Evolutionary conservation across 768 basidiomycete genomes (phyloP).

Genomic region (Steccherinum ochraceum): DNA sequence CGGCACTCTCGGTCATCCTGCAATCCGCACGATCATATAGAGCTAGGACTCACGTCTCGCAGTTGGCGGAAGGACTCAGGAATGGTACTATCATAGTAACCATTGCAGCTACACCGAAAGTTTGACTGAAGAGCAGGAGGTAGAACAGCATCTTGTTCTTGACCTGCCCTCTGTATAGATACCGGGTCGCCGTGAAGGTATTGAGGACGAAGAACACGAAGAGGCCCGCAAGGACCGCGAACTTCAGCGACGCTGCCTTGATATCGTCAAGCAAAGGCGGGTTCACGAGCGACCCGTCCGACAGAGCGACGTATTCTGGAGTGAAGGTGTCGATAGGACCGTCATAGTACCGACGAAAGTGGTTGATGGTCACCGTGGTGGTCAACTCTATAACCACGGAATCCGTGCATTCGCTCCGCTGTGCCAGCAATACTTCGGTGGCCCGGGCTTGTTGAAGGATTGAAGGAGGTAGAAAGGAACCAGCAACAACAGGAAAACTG

Average conservation of each 20-base stretch:
- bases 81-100: conserved; percentile 40
- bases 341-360: conserved; percentile 40
- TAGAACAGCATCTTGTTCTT: conserved; percentile 57
- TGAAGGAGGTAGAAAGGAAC: too few relatives aligned
- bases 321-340: conserved; percentile 37
- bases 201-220: conserved; percentile 48
- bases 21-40: conserved; percentile 12
- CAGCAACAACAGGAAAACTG: not conserved
- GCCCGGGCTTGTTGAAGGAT: too few relatives aligned
- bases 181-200: conserved; percentile 41
- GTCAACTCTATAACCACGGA: conserved; percentile 44
- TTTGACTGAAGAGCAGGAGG: conserved; percentile 47
- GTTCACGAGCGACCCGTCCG: conserved; percentile 56
- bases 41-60: conserved; percentile 39
- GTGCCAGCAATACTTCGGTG: not conserved
- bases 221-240: conserved; percentile 45
- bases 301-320: conserved; percentile 39
- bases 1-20: too few relatives aligned
- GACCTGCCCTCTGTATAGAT: conserved; percentile 46
- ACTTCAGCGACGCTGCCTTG: conserved; percentile 30
- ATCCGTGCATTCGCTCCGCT: conserved; percentile 20
- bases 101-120: conserved; percentile 40
- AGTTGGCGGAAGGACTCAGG: conserved; percentile 35
- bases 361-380: conserved; percentile 41
- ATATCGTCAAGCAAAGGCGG: conserved; percentile 40